phyloP scores from a whole-genome alignment of 345 rosid species.

The Mallotus nudiflorus region DNA sequence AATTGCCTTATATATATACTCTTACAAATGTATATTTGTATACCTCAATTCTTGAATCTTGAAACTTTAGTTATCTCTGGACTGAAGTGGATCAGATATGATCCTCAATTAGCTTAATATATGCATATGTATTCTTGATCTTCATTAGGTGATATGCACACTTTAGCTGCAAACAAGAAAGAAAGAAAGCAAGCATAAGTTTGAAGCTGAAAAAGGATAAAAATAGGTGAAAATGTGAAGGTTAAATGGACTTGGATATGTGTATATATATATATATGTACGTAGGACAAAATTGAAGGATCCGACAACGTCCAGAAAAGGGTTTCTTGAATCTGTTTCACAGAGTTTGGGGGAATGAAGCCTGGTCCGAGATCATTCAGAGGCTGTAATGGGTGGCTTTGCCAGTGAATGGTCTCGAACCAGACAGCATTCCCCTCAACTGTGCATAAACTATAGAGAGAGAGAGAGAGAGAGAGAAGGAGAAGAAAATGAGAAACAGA shows the following conservation, averaged over 20 bases:
- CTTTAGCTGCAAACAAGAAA: constrained; percentile 1
- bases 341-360: constrained; percentile 56
- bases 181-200: background rate
- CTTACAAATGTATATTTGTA: too few species aligned
- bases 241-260: too few species aligned
- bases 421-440: constrained; percentile 70
- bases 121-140: background rate
- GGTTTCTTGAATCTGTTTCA: background rate
- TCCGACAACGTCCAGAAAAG: too few species aligned
- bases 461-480: background rate
- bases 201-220: background rate
- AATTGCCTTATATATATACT: background rate
- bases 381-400: background rate
- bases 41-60: too few species aligned
- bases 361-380: constrained; percentile 63
- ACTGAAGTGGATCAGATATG: too few species aligned
- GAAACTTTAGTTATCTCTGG: too few species aligned
- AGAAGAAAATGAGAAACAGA: constrained; percentile 1
- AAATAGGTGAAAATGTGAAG: too few species aligned
- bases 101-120: too few species aligned
- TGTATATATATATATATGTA: too few species aligned
- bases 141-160: background rate
- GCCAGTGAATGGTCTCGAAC: constrained; percentile 55
- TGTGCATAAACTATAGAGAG: background rate
- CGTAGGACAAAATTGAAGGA: too few species aligned